Base-by-base conservation (phyloP, 2,329 filamentous ascomycete genomes). In the Trichoderma gracile region DNA sequence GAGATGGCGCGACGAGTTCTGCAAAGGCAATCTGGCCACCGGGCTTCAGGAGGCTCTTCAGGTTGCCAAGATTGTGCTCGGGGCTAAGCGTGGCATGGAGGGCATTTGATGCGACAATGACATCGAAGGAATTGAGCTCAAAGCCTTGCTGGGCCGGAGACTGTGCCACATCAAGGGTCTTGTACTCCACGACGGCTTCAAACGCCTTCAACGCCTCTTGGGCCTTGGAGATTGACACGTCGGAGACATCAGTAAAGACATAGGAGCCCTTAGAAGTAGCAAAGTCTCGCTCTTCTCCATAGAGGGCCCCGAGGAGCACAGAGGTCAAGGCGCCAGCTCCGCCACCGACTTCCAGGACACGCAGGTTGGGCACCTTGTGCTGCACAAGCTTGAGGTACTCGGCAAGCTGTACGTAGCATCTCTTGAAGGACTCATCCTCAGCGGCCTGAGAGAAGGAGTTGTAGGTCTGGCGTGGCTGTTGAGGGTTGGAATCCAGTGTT, bases 341-440 rank as follows among this genome's bases (percentile, higher is more conserved):
- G 15, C 73, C 76, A 3, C 77, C 77, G 25, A 80, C 70, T 64
- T 80, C 78, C 0, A 80, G 69, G 27, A 79, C 71, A 3, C 73
- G 71, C 14, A 78, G 68, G 7, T 67, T 69, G 0, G 77, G 75
- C 43, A 74, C 74, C 27, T 76, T 74, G 63, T 78, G 73, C 1
- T 71, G 63, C n/a, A 65, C 17, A 14, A 66, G 40, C 33, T 52
- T 66, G n/a, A 66, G 45, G 49, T 66, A 66, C 9, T 66, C 50
- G 23, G 63, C 65, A 6, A 66, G 38, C 19, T 61, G 65, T n/a
- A 25, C 23, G 38, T 64, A 55, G 9, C 65, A 66, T 53, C 55
- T 58, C 14, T 47, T 46, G 19, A 65, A 64, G 21, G 62, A 56
- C 38, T 50, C 40, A 25, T 65, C 64, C 3, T 63, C 52, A 12